Evolutionary conservation across 176 grass and related monocot species (phyloP), one percentile per base, ranked within the genome.

Genomic region (Oropetium thomaeum): DNA sequence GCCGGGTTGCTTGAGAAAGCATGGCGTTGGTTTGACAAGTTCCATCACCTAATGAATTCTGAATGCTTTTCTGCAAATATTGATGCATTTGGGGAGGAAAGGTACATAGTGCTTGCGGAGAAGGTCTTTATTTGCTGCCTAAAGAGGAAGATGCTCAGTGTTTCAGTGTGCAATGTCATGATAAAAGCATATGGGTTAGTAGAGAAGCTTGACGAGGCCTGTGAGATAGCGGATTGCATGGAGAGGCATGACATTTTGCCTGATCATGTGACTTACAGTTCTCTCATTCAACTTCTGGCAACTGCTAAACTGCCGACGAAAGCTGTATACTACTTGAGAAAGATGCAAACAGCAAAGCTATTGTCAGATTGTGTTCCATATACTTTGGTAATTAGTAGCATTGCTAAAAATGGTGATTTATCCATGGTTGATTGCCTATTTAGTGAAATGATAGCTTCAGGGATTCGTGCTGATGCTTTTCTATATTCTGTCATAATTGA

Each of bases 111-210:
- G 76, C 76, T 98, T 55, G 95, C 89, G 40, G 84, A 98, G 55
- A 98, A 93, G 80, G 88, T 86, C 31, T 98, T 93, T 49, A 60
- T 69, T 70, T 82, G 83, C 74, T 88, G 95, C 62, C 38, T 89
- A 76, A 77, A 89, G 62, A 94, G 62, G 59, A 69, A 85, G 34
- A 98, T 87, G 83, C 72, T 89, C 14, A 80, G 81, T 37, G 81
- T 89, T 93, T 69, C 77, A 78, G 77, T 67, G 27, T 98, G 92
- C 79, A 98, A 98, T 92, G 91, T 94, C 52, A 94, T 91, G 91
- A 91, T 98, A 70, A 98, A 98, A 86, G 89, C 86, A 29, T 98
- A 94, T 88, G 91, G 89, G 28, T 55, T 87, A 61, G 81, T 69
- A 73, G 88, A 84, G 58, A 86, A 89, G 68, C 76, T 86, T 73